phyloP scores from a whole-genome alignment of 2,329 filamentous ascomycete species.

The Sphaerulina populicola region DNA sequence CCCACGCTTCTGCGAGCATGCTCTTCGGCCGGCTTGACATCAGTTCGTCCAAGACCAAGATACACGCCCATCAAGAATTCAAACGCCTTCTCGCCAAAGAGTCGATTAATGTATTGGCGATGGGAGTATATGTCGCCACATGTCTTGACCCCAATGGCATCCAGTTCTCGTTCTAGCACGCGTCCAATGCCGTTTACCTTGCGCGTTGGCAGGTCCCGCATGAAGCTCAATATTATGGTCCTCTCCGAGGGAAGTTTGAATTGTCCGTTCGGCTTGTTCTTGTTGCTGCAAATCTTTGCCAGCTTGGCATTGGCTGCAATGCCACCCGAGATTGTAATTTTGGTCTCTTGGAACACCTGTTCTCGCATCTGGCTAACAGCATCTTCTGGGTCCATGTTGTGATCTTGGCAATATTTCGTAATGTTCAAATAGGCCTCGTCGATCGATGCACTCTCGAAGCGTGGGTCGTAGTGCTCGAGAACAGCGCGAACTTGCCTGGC shows the following conservation, averaged over 20 bases:
- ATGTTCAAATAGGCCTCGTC: conserved; percentile 97
- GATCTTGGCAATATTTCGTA: conserved; percentile 67
- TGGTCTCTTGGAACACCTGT: conserved; percentile 65
- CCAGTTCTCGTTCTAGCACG: conserved; percentile 83
- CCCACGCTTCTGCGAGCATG: conserved; percentile 90
- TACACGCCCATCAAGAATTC: conserved; percentile 78
- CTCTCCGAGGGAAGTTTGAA: conserved; percentile 67
- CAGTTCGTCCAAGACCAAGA: conserved; percentile 77
- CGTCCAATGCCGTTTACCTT: conserved; percentile 95
- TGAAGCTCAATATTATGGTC: conserved; percentile 65
- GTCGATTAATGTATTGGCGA: conserved; percentile 60
- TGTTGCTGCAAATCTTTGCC: conserved; percentile 90
- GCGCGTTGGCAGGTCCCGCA: conserved; percentile 70
- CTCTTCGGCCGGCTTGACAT: conserved; percentile 68
- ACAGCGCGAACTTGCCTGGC: conserved; percentile 78
- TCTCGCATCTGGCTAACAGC: conserved; percentile 68
- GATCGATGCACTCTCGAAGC: conserved; percentile 88
- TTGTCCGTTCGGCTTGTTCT: conserved; percentile 94
- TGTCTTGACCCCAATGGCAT: conserved; percentile 76
- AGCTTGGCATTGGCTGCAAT: conserved; percentile 90
- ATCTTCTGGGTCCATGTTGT: conserved; percentile 60
- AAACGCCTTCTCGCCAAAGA: conserved; percentile 89
- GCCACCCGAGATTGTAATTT: conserved; percentile 85
- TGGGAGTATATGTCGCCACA: conserved; percentile 80
- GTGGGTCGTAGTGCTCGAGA: conserved; percentile 75